Conservation (phyloP, 2,329 filamentous ascomycete species). For the Arachnomyces sp. region DNA sequence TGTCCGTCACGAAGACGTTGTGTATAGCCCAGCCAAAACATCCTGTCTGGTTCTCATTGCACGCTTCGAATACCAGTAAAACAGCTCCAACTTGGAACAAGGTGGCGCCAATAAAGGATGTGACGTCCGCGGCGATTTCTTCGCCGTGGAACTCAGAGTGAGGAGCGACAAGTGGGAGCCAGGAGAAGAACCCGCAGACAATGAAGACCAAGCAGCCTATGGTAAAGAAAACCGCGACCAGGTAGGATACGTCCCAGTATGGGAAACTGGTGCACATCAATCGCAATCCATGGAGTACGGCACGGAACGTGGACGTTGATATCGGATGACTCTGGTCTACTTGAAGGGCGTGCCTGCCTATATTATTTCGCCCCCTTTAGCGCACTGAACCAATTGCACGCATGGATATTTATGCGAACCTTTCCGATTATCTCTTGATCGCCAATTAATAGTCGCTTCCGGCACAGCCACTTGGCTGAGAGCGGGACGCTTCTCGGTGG, state of each 20-base stretch:
- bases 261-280: conserved; percentile 46
- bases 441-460: conserved; percentile 20
- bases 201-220: conserved; percentile 48
- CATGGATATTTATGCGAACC: conserved; percentile 35
- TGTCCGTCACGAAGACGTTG: conserved; percentile 34
- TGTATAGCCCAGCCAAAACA: conserved; percentile 65
- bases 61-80: conserved; percentile 56
- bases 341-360: conserved; percentile 16
- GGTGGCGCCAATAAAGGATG: conserved; percentile 58
- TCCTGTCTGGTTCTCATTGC: conserved; percentile 57
- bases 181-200: conserved; percentile 56
- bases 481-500: too few species aligned
- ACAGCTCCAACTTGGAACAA: conserved; percentile 58
- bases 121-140: conserved; percentile 46
- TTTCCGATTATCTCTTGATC: conserved; percentile 41
- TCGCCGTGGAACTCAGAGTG: conserved; percentile 48
- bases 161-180: conserved; percentile 50
- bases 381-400: conserved; percentile 17
- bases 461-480: too few species aligned
- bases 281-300: conserved; percentile 30
- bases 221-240: conserved; percentile 48
- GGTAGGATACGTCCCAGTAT: conserved; percentile 50
- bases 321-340: conserved; percentile 15
- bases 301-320: conserved; percentile 22
- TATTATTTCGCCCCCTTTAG: conserved; percentile 9